Base-by-base conservation (phyloP, 1,284 basidiomycete species). In the Phellinidium pouzarii region DNA sequence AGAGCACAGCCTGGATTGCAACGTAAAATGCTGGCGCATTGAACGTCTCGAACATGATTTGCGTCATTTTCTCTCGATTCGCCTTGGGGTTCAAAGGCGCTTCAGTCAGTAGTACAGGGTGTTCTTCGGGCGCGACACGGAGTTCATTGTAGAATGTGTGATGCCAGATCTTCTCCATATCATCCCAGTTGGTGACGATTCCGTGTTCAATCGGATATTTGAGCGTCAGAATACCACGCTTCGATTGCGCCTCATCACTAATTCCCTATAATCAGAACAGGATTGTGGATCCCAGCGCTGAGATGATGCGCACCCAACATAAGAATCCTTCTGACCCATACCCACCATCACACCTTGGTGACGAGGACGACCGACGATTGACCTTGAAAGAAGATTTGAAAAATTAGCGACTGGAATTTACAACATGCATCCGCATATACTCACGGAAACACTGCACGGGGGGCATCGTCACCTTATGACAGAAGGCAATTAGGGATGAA, bases 11-110 rank as follows among this genome's bases (percentile, higher is more conserved):
- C 76, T 94, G 92, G 71, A 94, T 94, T 54, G 89, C 81, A 62
- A 94, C 91, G 77, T 94, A 94, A 79, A 94, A 94, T 11, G 91
- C 91, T 54, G 91, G 91, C 4, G 82, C 84, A 73, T 94, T 94
- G 83, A 95, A 94, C 41, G 91, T 94, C 79, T 95, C 91, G 71
- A 95, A 95, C 90, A 94, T 94, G 78, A 94, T 93, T 74, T 94
- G 91, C 58, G 91, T 93, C 91, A 94, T 94, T 80, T 94, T 94
- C 76, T 95, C 92, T 68, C 91, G 78, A 78, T 94, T 94, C 57
- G 87, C 87, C 79, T 94, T 94, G 64, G 92, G 91, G 78, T 94
- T 95, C 60, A 93, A 81, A 11, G 74, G 91, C 14, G 92, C 92
- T 73, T 96, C 92, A 59, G 92, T 96, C 62, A 96, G 78, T 40